Conservation (phyloP, 306 rosid species). For the Cucumis melo region DNA sequence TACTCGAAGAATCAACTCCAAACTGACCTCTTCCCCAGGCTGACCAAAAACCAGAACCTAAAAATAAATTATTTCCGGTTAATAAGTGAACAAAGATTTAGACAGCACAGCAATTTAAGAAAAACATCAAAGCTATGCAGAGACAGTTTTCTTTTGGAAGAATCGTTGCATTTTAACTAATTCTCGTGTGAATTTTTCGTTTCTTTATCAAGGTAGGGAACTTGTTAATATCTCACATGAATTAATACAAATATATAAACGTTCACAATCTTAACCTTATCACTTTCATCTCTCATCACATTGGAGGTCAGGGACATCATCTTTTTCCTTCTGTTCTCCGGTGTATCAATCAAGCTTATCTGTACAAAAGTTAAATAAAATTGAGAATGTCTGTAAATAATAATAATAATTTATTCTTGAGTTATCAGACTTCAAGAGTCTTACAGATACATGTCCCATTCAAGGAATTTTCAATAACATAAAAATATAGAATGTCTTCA, state of each 20-base stretch:
- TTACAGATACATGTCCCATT: not conserved
- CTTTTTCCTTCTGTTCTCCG: slow-evolving; percentile 44
- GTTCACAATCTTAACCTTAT: slow-evolving; percentile 40
- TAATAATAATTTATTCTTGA: not conserved
- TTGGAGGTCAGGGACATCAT: slow-evolving; percentile 62
- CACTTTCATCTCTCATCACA: slow-evolving; percentile 87
- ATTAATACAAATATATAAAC: not conserved
- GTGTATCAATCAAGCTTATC: slow-evolving; percentile 75
- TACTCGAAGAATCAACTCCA: slow-evolving; percentile 88
- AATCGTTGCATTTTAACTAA: not conserved
- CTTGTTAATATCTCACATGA: not conserved
- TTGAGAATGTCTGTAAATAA: not conserved
- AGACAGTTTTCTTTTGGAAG: not conserved
- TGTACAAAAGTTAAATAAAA: slow-evolving; percentile 15
- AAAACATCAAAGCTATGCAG: not conserved
- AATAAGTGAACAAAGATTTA: not conserved
- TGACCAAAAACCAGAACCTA: slow-evolving; percentile 80
- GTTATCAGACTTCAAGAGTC: not conserved
- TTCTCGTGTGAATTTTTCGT: not conserved
- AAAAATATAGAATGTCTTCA: not conserved
- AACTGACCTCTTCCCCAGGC: slow-evolving; percentile 88
- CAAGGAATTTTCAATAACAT: too few species aligned
- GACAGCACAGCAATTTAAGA: not conserved
- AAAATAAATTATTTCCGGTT: slow-evolving; percentile 4
- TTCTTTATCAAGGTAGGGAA: not conserved